A percentile compares a stretch with the other conserved stretches of the same genome.
Evolutionary conservation across 2,329 filamentous ascomycete genomes (phyloP).

Genomic region (Lojkania enalia): DNA sequence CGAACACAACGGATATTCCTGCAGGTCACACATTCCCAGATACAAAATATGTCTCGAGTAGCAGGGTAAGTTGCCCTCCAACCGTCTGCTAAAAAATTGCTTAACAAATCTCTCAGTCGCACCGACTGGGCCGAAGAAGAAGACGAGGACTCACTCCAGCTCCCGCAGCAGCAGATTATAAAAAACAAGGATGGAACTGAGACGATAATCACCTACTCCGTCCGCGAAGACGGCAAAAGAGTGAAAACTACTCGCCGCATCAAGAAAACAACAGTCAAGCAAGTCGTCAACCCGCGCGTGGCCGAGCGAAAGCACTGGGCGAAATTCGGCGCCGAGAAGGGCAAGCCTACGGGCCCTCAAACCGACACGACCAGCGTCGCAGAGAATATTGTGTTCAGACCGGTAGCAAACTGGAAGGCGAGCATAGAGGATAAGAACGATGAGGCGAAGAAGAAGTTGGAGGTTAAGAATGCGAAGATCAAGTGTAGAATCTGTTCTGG

Average conservation of each 20-base stretch:
- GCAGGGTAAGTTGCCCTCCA: conserved; percentile 34
- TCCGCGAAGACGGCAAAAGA: conserved; percentile 92
- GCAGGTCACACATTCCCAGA: conserved; percentile 13
- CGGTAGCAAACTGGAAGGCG: conserved; percentile 90
- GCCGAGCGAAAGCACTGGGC: conserved; percentile 90
- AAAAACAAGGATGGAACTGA: conserved; percentile 98
- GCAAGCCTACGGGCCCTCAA: conserved; percentile 79
- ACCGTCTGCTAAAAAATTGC: not conserved
- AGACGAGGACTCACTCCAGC: conserved; percentile 81
- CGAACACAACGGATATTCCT: not conserved
- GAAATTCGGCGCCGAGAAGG: conserved; percentile 91
- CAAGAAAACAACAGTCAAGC: conserved; percentile 86
- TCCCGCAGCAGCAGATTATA: conserved; percentile 85
- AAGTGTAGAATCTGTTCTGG: conserved; percentile 99
- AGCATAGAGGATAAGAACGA: conserved; percentile 77
- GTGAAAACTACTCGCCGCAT: conserved; percentile 97
- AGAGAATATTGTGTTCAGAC: conserved; percentile 98
- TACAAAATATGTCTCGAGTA: conserved; percentile 41
- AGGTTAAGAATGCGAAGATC: conserved; percentile 97
- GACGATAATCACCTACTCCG: conserved; percentile 85
- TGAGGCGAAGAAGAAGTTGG: conserved; percentile 69
- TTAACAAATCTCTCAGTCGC: conserved; percentile 47
- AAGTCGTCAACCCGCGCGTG: conserved; percentile 93
- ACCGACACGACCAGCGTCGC: conserved; percentile 89
- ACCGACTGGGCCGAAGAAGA: conserved; percentile 88